A percentile compares a stretch with the other conserved stretches of the same genome.
phyloP scores from a whole-genome alignment of 106 monocot genomes.

The Xerophyta viscosa region DNA sequence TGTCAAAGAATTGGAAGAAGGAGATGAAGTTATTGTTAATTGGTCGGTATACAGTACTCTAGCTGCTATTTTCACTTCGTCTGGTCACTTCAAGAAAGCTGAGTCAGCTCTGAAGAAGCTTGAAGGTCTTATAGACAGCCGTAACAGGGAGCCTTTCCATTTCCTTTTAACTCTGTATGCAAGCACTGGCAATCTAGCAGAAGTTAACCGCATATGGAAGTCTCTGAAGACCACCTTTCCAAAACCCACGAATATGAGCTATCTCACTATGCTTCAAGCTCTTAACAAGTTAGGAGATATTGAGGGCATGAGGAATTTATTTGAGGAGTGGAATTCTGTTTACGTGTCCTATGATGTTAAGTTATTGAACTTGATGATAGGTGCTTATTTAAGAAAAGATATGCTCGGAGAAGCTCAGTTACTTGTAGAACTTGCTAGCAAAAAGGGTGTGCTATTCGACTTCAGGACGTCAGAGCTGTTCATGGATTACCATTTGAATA shows the following conservation, averaged over 20 bases:
- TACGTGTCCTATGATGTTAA: constrained; percentile 18
- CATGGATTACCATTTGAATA: constrained; percentile 25
- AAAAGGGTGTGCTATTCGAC: constrained; percentile 10
- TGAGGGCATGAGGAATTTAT: constrained; percentile 17
- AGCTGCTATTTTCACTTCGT: constrained; percentile 44
- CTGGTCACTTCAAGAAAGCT: constrained; percentile 34
- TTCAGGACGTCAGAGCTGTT: constrained; percentile 21
- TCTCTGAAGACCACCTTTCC: constrained; percentile 25
- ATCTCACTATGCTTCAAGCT: constrained; percentile 38
- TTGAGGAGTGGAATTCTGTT: constrained; percentile 38
- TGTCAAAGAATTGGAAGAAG: constrained; percentile 29
- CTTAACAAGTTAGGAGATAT: constrained; percentile 36
- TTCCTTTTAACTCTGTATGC: constrained; percentile 55
- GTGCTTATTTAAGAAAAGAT: constrained; percentile 15
- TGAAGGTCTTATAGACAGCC: constrained; percentile 34
- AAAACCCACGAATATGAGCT: constrained; percentile 44
- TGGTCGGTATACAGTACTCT: constrained; percentile 56
- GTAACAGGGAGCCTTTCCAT: constrained; percentile 32
- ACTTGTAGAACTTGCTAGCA: constrained; percentile 9
- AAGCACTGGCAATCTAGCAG: constrained; percentile 29
- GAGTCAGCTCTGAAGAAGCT: constrained; percentile 43
- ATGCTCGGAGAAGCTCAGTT: constrained; percentile 25
- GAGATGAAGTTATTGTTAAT: constrained; percentile 2
- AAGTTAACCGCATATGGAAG: constrained; percentile 59
- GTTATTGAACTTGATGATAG: constrained; percentile 23